phyloP scores from a whole-genome alignment of 345 rosid genomes.

The Acer saccharum region DNA sequence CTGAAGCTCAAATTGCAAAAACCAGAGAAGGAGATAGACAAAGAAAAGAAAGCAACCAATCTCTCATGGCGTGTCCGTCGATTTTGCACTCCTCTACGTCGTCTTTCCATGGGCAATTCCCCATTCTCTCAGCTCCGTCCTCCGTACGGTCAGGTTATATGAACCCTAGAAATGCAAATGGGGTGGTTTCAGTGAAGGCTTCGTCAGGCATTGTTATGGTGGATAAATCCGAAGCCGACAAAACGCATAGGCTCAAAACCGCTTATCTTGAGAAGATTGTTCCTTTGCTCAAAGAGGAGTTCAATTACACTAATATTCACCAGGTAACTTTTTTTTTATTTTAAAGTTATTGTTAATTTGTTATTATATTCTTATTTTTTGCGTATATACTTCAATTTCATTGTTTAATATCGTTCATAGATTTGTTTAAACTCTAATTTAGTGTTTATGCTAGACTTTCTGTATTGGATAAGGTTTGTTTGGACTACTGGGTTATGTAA shows the following conservation, averaged over 20 bases:
- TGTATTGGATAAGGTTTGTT: not conserved
- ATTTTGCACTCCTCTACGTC: constrained; percentile 56
- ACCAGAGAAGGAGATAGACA: not conserved
- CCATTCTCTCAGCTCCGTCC: constrained; percentile 33
- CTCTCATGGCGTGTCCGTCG: constrained; percentile 52
- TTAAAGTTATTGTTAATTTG: not conserved
- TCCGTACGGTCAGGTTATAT: constrained; percentile 32
- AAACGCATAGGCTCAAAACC: constrained; percentile 59
- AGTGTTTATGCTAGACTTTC: not conserved
- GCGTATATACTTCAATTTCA: not conserved
- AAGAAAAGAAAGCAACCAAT: not conserved
- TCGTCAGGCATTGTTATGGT: constrained; percentile 61
- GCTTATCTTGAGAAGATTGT: constrained; percentile 78
- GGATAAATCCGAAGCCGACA: constrained; percentile 83
- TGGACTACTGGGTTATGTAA: not conserved
- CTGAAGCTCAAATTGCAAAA: not conserved
- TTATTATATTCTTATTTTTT: not conserved
- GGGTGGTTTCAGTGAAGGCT: constrained; percentile 54
- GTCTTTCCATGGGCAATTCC: constrained; percentile 58
- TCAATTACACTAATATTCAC: constrained; percentile 72
- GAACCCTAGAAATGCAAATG: constrained; percentile 32
- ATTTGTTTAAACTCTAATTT: not conserved
- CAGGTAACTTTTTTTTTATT: constrained; percentile 47
- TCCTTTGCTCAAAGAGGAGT: constrained; percentile 84
- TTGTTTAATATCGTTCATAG: not conserved